Base-by-base conservation (phyloP, 225 moss, liverwort and hornwort species). In the Lunularia cruciata region DNA sequence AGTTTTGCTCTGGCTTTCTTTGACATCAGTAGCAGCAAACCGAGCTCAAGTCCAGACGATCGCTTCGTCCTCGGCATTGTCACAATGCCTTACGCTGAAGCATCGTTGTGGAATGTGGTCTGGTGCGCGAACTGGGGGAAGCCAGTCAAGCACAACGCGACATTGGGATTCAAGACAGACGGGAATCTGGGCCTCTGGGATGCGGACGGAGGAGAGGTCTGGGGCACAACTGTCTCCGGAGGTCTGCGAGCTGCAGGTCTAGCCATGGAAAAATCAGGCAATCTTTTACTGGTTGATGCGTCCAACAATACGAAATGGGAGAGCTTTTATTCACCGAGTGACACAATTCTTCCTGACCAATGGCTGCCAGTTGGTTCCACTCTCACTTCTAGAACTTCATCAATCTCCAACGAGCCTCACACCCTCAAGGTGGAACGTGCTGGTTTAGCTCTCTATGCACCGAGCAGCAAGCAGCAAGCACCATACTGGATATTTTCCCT, bases 121-220 rank as follows among this genome's bases (percentile, higher is more conserved):
- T 79, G 79, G 79, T 58, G 67, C 54, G 79, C 79, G 5, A 79
- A 79, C 47, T 12, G 53, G 53, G 47, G 67, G 19, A 45, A 57
- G 1, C 79, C 79, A 23, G 79, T 79, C 30, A 63, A 37, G 32
- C 35, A 54, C 28, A 63, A 75, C 37, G 79, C 79, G 2, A 60
- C 60, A 0, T 45, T 79, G 19, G 72, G 49, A 16, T 56, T 79
- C n/a, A 65, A 59, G 28, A 6, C 5, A 8, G 70, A 71, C 62
- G 79, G 79, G 25, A 79, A 79, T 32, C 60, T 79, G 28, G 75
- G 64, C 12, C 61, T 75, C 5, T 74, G 69, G 60, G 72, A 68
- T 56, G 67, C 36, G 0, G 5, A 22, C 16, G 75, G 75, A 30
- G 36, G 2, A 19, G 63, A 67, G 54, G 67, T 79, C 36, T 79